Evolutionary conservation across 352 stramenopile species (phyloP).

Genomic region (Pythium diclinum): DNA sequence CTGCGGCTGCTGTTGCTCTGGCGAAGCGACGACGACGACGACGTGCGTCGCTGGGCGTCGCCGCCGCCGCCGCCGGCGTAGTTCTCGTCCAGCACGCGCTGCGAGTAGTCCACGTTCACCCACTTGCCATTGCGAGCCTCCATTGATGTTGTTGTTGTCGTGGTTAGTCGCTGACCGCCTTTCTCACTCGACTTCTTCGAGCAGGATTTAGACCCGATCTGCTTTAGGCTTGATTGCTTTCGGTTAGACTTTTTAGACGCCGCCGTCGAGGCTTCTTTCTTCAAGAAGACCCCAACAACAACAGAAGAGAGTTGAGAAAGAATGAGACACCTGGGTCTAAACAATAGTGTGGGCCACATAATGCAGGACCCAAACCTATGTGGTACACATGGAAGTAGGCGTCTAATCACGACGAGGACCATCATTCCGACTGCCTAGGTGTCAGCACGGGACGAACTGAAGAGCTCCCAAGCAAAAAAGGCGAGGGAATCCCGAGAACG

Average conservation of each 20-base stretch:
- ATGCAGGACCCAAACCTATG: not conserved
- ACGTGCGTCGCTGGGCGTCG: constrained; percentile 23
- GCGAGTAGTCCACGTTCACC: constrained; percentile 87
- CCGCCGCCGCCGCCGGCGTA: constrained; percentile 18
- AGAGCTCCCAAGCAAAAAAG: not conserved
- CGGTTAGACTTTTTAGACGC: not conserved
- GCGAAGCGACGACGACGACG: constrained; percentile 12
- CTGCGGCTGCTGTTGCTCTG: constrained; percentile 15
- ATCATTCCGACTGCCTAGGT: constrained; percentile 14
- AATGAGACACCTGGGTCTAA: constrained; percentile 1
- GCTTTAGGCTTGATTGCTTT: not conserved
- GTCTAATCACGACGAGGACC: not conserved
- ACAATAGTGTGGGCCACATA: constrained; percentile 1
- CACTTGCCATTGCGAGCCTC: constrained; percentile 76
- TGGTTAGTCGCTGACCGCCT: not conserved
- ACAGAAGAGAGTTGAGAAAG: not conserved
- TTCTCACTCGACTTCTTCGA: not conserved
- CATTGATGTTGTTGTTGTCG: constrained; percentile 6
- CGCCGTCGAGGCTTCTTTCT: not conserved
- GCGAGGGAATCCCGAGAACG: not conserved
- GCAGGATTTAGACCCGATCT: not conserved
- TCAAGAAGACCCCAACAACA: constrained; percentile 5
- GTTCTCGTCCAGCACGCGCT: constrained; percentile 50
- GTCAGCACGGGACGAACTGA: constrained; percentile 20
- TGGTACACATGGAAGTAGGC: not conserved